These are phyloP conservation scores for Rhodotorula diobovata DNA, from an alignment of 768 basidiomycete species.

Conservation along the genomic window DNA sequence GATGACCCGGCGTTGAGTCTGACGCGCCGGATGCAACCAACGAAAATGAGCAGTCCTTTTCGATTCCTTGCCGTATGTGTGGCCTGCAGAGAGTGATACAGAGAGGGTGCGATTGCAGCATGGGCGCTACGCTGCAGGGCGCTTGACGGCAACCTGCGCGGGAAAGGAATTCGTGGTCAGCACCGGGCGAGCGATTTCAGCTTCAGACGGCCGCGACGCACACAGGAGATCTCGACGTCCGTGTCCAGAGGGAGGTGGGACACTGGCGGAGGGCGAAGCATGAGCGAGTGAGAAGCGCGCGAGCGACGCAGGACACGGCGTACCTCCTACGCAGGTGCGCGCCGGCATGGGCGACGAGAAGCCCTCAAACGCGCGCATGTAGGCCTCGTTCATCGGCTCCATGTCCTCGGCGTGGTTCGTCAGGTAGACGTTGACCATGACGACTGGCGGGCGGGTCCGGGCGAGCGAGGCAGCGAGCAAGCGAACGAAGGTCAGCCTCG, in stretches of 20 bases:
- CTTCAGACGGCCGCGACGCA: background rate
- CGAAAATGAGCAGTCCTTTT: background rate
- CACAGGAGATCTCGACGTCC: conserved; percentile 3
- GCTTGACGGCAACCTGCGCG: background rate
- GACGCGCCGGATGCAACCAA: too few species aligned
- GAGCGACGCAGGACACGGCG: background rate
- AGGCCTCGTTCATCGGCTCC: background rate
- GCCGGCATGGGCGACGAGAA: background rate
- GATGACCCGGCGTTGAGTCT: background rate
- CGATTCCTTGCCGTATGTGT: background rate
- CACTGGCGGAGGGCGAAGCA: background rate
- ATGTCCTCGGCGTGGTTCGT: background rate
- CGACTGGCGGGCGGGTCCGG: background rate
- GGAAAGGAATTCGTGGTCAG: background rate
- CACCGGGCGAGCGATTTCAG: background rate
- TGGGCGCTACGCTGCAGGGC: too few species aligned
- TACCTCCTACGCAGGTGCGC: conserved; percentile 3
- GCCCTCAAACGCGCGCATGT: background rate
- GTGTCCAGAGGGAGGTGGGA: background rate
- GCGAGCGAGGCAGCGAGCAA: too few species aligned
- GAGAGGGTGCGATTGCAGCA: too few species aligned
- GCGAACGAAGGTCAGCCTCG: background rate
- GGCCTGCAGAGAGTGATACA: too few species aligned
- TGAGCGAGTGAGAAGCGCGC: accelerated
- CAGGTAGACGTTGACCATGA: background rate